Percentiles rank a stretch among this genome's conserved stretches.
phyloP scores from a whole-genome alignment of 2,329 filamentous ascomycete species.

The Sarocladiaceae sp. region DNA sequence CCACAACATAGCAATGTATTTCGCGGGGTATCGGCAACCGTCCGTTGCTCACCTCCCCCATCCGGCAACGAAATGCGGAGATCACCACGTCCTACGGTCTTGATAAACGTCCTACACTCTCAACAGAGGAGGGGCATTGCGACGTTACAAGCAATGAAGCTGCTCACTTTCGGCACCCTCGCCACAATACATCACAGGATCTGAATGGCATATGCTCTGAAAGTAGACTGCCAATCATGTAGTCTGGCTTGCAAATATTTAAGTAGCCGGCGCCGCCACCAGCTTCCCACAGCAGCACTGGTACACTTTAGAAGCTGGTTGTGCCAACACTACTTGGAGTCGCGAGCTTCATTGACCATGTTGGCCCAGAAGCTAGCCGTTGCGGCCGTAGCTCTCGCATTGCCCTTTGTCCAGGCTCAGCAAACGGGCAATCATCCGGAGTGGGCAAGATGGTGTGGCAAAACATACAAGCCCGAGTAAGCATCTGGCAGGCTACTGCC shows the following conservation, averaged over 20 bases:
- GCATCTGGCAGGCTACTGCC: background rate
- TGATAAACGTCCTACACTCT: too few relatives aligned
- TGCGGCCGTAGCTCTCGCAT: background rate
- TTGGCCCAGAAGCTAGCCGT: background rate
- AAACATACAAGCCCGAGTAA: conserved; percentile 39
- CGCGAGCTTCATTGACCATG: background rate
- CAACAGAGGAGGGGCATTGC: background rate
- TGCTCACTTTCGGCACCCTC: background rate
- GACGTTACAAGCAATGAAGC: background rate
- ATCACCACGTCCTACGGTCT: background rate
- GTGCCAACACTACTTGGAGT: too few relatives aligned
- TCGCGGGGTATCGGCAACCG: background rate
- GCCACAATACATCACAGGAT: background rate
- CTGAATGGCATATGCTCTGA: too few relatives aligned
- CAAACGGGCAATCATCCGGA: conserved; percentile 37
- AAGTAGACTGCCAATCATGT: too few relatives aligned
- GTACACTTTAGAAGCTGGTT: too few relatives aligned
- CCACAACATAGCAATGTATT: background rate
- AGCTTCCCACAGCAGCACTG: too few relatives aligned
- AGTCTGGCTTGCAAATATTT: too few relatives aligned
- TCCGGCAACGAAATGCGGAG: background rate
- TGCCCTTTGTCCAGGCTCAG: conserved; percentile 13
- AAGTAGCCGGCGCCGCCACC: too few relatives aligned
- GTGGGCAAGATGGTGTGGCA: conserved; percentile 44
- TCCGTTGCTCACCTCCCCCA: conserved; percentile 5